Conservation (phyloP, 2,329 filamentous ascomycete genomes). For the Aspergillus ochraceoroseus region DNA sequence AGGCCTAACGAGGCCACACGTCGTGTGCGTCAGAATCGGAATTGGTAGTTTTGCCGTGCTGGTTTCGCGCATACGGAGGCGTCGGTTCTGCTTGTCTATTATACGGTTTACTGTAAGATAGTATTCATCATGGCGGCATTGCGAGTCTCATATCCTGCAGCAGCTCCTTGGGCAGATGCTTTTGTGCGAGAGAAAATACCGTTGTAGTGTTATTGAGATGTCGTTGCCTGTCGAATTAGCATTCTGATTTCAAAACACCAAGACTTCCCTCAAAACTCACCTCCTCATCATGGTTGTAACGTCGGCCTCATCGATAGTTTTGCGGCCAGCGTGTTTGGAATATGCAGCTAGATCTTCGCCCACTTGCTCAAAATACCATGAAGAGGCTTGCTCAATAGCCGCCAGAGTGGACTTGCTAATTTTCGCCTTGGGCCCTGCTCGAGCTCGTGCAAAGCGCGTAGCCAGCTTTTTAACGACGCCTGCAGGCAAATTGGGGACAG, state of each 20-base stretch:
- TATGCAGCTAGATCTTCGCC: conserved; percentile 75
- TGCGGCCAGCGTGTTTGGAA: conserved; percentile 74
- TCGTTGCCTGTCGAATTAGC: conserved; percentile 61
- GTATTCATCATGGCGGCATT: conserved; percentile 33
- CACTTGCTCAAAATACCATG: conserved; percentile 89
- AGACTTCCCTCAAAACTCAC: conserved; percentile 48
- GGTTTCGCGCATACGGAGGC: conserved; percentile 28
- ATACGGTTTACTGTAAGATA: conserved; percentile 19
- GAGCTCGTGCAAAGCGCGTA: conserved; percentile 64
- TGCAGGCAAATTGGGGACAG: conserved; percentile 69
- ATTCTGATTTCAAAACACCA: conserved; percentile 10
- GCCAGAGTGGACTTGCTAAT: conserved; percentile 68
- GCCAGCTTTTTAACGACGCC: conserved; percentile 64
- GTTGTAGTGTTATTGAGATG: conserved; percentile 67
- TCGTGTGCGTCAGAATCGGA: conserved; percentile 69
- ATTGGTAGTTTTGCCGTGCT: conserved; percentile 54
- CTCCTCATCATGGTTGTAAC: conserved; percentile 76
- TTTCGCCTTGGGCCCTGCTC: conserved; percentile 61
- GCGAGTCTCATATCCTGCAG: conserved; percentile 64
- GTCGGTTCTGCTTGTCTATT: conserved; percentile 34
- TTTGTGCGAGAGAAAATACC: conserved; percentile 78
- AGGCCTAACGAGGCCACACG: conserved; percentile 67
- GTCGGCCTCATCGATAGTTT: conserved; percentile 80
- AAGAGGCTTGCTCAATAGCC: conserved; percentile 72
- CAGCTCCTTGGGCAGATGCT: conserved; percentile 73